phyloP scores from a whole-genome alignment of 2,329 filamentous ascomycete species.

The Teratosphaeria viscida region DNA sequence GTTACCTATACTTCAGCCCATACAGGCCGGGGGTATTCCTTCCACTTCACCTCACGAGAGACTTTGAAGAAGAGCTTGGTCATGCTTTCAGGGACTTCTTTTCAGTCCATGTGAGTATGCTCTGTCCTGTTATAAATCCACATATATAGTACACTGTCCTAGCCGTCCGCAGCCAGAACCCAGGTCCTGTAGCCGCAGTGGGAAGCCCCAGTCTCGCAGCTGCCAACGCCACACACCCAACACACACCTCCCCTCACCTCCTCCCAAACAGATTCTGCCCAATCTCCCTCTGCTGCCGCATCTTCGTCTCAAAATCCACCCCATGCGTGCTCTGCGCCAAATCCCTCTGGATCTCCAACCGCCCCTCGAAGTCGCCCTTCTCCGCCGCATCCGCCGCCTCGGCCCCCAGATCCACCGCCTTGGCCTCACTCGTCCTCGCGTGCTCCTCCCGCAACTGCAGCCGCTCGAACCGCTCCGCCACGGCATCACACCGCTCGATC shows the following conservation, averaged over 20 bases:
- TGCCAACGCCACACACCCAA: too few relatives aligned
- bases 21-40: too few relatives aligned
- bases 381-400: neutral
- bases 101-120: too few relatives aligned
- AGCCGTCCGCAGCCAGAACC: too few relatives aligned
- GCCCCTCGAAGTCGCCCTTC: neutral
- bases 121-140: too few relatives aligned
- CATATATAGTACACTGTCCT: too few relatives aligned
- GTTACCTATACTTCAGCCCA: too few relatives aligned
- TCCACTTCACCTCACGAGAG: too few relatives aligned
- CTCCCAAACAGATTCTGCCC: constrained; percentile 2
- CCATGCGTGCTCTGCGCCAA: neutral
- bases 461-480: constrained; percentile 19
- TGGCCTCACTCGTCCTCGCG: constrained; percentile 5
- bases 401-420: neutral
- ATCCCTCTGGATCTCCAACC: constrained; percentile 2
- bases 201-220: too few relatives aligned
- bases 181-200: too few relatives aligned
- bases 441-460: constrained; percentile 11
- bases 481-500: constrained; percentile 13
- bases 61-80: too few relatives aligned
- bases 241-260: neutral
- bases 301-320: constrained; percentile 1
- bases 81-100: too few relatives aligned
- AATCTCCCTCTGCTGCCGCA: constrained; percentile 4